Conservation (phyloP, 306 rosid species). For the Quercus ilex region DNA sequence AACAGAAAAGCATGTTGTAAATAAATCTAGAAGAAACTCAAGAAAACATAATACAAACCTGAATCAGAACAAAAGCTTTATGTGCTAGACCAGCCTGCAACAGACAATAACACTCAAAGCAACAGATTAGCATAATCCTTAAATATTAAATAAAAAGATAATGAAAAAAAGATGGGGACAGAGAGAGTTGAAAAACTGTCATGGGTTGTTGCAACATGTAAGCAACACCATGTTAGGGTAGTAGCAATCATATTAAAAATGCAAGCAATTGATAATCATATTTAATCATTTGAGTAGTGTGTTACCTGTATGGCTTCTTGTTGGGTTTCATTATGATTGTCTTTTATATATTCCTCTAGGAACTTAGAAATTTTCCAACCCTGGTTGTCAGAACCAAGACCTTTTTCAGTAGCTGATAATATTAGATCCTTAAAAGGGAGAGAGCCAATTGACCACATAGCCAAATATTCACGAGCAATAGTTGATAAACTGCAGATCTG, state of each 20-base stretch:
- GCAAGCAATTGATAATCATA: not conserved
- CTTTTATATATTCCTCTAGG: conserved; percentile 61
- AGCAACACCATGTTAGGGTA: not conserved
- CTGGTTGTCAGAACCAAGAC: conserved; percentile 38
- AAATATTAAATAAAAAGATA: not conserved
- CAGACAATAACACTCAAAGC: conserved; percentile 15
- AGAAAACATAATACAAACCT: conserved; percentile 50
- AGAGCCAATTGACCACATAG: conserved; percentile 53
- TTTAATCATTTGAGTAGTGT: conserved; percentile 5
- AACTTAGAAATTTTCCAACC: conserved; percentile 77
- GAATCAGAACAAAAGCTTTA: conserved; percentile 85
- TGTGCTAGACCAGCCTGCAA: conserved; percentile 93
- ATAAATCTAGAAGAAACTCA: conserved; percentile 10
- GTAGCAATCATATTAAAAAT: not conserved
- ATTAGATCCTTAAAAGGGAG: conserved; percentile 87
- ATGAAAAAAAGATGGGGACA: not conserved
- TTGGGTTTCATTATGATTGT: conserved; percentile 70
- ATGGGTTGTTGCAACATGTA: not conserved
- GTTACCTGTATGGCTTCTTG: conserved; percentile 80
- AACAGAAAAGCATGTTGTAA: conserved; percentile 14
- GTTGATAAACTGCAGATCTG: conserved; percentile 94
- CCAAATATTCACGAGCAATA: conserved; percentile 77
- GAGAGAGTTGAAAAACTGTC: not conserved
- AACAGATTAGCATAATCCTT: conserved; percentile 9
- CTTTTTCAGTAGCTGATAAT: conserved; percentile 50